Percentiles rank a stretch among this genome's conserved stretches.
phyloP scores from a whole-genome alignment of 495 filamentous ascomycete species.

The Chaetomium fimeti region DNA sequence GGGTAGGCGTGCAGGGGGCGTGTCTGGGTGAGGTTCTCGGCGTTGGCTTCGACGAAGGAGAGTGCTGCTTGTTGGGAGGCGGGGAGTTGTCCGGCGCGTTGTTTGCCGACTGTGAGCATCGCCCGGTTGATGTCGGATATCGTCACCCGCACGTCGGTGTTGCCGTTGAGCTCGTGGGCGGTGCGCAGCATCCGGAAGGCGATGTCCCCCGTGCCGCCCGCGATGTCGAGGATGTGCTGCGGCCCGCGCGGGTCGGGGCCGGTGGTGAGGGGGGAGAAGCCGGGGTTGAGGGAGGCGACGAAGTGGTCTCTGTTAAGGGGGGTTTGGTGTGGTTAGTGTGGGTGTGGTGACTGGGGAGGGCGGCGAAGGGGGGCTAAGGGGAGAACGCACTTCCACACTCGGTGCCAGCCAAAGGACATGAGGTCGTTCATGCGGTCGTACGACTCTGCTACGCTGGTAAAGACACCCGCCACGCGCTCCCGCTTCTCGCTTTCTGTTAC shows the following conservation, averaged over 20 bases:
- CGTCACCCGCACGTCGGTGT: conserved; percentile 74
- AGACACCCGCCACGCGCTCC: conserved; percentile 72
- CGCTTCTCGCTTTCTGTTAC: conserved; percentile 77
- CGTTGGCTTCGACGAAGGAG: conserved; percentile 85
- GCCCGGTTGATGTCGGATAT: conserved; percentile 93
- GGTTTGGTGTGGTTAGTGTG: conserved; percentile 19
- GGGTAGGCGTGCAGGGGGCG: conserved; percentile 23
- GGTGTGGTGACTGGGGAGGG: background rate
- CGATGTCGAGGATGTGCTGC: conserved; percentile 87
- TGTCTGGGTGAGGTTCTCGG: conserved; percentile 60
- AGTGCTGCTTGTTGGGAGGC: conserved; percentile 52
- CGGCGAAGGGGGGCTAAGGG: background rate
- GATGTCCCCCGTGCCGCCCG: conserved; percentile 96
- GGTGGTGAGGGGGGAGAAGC: conserved; percentile 56
- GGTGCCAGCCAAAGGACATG: conserved; percentile 96
- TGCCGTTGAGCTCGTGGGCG: conserved; percentile 75
- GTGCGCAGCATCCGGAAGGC: conserved; percentile 96
- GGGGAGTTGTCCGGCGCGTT: conserved; percentile 57
- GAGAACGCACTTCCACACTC: conserved; percentile 74
- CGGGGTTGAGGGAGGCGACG: conserved; percentile 87
- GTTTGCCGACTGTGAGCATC: conserved; percentile 85
- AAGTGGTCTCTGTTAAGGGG: conserved; percentile 69
- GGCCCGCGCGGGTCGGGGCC: conserved; percentile 39
- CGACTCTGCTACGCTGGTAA: conserved; percentile 89
- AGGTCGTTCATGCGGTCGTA: conserved; percentile 98